These are phyloP conservation scores for Albophoma yamanashiensis DNA, from an alignment of 2,329 filamentous ascomycete species.

Conservation along the genomic window DNA sequence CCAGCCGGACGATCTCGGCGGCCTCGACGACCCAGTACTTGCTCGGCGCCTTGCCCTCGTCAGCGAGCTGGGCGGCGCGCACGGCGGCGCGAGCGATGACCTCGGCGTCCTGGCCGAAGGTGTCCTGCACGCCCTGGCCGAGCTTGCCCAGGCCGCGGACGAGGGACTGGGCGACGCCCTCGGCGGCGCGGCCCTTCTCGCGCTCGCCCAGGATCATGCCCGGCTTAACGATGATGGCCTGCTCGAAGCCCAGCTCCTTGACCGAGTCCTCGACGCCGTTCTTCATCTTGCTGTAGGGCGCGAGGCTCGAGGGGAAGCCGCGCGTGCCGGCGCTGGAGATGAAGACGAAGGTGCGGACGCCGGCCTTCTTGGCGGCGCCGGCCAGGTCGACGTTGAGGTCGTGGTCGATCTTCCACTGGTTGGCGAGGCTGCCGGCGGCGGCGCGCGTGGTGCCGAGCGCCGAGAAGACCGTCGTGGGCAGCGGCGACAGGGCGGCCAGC, in stretches of 20 bases:
- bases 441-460: conserved; percentile 71
- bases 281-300: conserved; percentile 63
- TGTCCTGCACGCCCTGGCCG: conserved; percentile 46
- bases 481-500: conserved; percentile 43
- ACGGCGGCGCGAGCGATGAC: conserved; percentile 62
- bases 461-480: conserved; percentile 60
- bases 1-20: conserved; percentile 55
- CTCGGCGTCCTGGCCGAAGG: conserved; percentile 61
- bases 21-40: conserved; percentile 51
- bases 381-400: conserved; percentile 77
- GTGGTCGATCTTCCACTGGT: conserved; percentile 81
- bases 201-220: conserved; percentile 66
- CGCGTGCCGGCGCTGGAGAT: conserved; percentile 50
- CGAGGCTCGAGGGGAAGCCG: conserved; percentile 25
- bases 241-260: conserved; percentile 61
- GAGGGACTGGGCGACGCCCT: conserved; percentile 44
- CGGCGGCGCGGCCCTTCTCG: conserved; percentile 47
- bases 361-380: conserved; percentile 60
- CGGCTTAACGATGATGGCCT: conserved; percentile 63
- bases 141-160: conserved; percentile 46
- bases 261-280: conserved; percentile 74
- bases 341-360: conserved; percentile 66
- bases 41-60: conserved; percentile 45
- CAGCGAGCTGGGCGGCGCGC: conserved; percentile 45
- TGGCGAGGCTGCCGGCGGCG: conserved; percentile 62